These are phyloP conservation scores for Rhynchospora pubera DNA, from an alignment of 176 grass and related monocot species.

Conservation along the genomic window DNA sequence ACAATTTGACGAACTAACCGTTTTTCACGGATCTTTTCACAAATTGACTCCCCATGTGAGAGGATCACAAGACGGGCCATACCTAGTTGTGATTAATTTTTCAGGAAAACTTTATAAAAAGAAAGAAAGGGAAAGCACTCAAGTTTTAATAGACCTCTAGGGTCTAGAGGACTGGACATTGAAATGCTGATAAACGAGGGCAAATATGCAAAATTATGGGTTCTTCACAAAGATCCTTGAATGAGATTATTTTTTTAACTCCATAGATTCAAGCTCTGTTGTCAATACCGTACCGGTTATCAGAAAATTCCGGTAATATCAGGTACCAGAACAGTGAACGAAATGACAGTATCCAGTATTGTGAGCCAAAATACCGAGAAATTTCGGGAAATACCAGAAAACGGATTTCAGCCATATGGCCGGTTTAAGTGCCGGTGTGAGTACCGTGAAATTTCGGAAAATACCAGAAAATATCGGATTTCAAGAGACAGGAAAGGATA, in stretches of 20 bases:
- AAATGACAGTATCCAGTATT: too few species aligned
- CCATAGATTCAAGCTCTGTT: not conserved
- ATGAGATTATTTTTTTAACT: not conserved
- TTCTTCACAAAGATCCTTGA: not conserved
- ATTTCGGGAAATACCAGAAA: too few species aligned
- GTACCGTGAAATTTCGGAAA: too few species aligned
- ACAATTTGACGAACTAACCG: not conserved
- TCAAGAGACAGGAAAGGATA: not conserved
- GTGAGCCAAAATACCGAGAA: too few species aligned
- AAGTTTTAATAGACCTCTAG: too few species aligned
- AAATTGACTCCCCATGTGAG: not conserved
- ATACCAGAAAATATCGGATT: too few species aligned
- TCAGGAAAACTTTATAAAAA: not conserved
- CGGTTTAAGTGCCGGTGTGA: too few species aligned
- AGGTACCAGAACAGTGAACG: too few species aligned
- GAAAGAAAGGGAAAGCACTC: not conserved
- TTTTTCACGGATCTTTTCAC: not conserved
- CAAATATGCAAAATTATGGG: not conserved
- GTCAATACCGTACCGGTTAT: too few species aligned
- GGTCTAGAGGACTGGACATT: not conserved
- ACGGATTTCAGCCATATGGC: too few species aligned
- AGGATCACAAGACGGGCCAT: not conserved
- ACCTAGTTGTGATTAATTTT: not conserved
- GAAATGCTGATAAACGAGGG: not conserved
- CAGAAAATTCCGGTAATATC: too few species aligned